These are phyloP conservation scores for Aspergillus wentii DNA, from an alignment of 495 filamentous ascomycete genomes.

Conservation along the genomic window DNA sequence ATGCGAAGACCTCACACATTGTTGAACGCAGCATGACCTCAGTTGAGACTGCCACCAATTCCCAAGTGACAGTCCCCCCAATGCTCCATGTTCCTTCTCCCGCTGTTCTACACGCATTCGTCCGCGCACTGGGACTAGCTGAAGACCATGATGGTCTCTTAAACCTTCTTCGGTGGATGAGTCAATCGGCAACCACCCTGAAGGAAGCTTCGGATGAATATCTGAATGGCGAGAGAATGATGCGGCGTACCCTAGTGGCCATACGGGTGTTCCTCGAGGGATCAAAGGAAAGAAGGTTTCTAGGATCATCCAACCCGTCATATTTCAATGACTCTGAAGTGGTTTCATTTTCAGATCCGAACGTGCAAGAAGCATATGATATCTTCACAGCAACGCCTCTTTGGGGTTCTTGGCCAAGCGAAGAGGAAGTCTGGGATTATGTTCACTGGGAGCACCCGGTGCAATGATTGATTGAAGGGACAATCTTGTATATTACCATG, in stretches of 20 bases:
- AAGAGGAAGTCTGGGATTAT: slow-evolving; percentile 48
- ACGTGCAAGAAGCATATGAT: slow-evolving; percentile 34
- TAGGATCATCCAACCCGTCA: not conserved
- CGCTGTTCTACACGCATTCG: slow-evolving; percentile 47
- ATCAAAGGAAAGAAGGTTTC: slow-evolving; percentile 6
- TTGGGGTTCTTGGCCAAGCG: slow-evolving; percentile 52
- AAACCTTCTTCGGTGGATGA: slow-evolving; percentile 51
- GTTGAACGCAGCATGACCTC: slow-evolving; percentile 18
- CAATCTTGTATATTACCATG: slow-evolving; percentile 19
- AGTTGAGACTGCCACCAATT: slow-evolving; percentile 5
- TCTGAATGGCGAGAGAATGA: slow-evolving; percentile 36
- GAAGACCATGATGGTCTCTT: slow-evolving; percentile 47
- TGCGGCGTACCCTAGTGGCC: slow-evolving; percentile 48
- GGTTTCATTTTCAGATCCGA: slow-evolving; percentile 15
- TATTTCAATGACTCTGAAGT: slow-evolving; percentile 2
- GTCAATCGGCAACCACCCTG: slow-evolving; percentile 27
- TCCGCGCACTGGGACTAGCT: slow-evolving; percentile 45
- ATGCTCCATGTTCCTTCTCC: slow-evolving; percentile 39
- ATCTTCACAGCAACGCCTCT: slow-evolving; percentile 38
- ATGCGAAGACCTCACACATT: slow-evolving; percentile 16
- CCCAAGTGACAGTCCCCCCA: slow-evolving; percentile 20
- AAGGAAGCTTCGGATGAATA: slow-evolving; percentile 33
- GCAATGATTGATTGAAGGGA: slow-evolving; percentile 16
- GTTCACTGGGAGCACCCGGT: slow-evolving; percentile 8
- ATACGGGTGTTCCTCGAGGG: slow-evolving; percentile 49